Evolutionary conservation across 2,329 filamentous ascomycete genomes (phyloP).

Genomic region (Aspergillaceae sp.): DNA sequence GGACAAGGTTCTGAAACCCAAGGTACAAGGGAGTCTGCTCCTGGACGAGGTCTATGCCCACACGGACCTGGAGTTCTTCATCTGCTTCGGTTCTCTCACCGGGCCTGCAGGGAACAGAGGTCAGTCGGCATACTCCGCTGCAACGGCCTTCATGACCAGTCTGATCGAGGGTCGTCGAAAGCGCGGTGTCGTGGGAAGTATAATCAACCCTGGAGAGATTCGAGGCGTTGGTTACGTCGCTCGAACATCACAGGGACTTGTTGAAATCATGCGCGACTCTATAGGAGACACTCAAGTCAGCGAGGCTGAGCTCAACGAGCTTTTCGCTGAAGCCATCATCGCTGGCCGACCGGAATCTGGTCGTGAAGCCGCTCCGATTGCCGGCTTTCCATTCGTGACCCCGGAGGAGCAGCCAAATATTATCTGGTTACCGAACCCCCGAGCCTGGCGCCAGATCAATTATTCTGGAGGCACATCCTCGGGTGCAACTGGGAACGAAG

Average conservation of each 20-base stretch:
- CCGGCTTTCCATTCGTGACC: neutral
- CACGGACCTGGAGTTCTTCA: too few relatives aligned
- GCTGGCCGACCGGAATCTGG: neutral
- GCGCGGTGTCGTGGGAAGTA: neutral
- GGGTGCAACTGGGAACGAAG: neutral
- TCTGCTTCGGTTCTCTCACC: neutral
- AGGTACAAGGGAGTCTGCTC: too few relatives aligned
- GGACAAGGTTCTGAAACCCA: too few relatives aligned
- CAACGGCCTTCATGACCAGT: neutral
- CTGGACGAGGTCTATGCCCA: too few relatives aligned
- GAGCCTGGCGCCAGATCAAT: neutral
- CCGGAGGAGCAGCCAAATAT: neutral
- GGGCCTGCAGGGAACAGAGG: slow-evolving; percentile 4
- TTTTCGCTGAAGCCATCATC: neutral
- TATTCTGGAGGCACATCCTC: too few relatives aligned
- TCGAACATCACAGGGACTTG: neutral
- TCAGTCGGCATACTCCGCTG: neutral
- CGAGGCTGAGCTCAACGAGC: neutral
- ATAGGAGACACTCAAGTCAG: neutral
- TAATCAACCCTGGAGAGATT: neutral
- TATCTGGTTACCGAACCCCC: neutral
- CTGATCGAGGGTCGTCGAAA: neutral
- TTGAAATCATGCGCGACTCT: neutral
- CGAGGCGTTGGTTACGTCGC: neutral
- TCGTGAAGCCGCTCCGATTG: neutral